phyloP scores from a whole-genome alignment of 2,329 filamentous ascomycete species.

The Alternaria metachromatica region DNA sequence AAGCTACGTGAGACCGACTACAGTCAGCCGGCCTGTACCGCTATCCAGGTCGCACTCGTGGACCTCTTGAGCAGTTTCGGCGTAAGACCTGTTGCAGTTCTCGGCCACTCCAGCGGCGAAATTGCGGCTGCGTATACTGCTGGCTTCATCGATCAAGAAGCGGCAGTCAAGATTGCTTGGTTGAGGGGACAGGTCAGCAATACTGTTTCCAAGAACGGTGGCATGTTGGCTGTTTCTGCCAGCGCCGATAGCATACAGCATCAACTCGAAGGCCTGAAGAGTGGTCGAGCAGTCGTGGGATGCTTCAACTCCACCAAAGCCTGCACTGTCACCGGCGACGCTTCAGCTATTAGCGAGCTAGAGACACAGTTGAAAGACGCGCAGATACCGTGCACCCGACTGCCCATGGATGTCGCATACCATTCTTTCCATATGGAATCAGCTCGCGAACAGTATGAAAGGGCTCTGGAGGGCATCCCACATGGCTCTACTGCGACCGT shows the following conservation, averaged over 20 bases:
- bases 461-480: not conserved
- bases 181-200: conserved; percentile 8
- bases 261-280: not conserved
- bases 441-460: conserved; percentile 1
- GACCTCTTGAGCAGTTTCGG: conserved; percentile 17
- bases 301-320: conserved; percentile 51
- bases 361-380: not conserved
- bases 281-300: conserved; percentile 3
- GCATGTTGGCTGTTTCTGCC: conserved; percentile 10
- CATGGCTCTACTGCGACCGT: not conserved
- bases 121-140: conserved; percentile 29
- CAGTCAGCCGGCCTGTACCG: conserved; percentile 27
- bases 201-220: conserved; percentile 1
- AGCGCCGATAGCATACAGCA: not conserved
- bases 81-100: conserved; percentile 16
- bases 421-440: conserved; percentile 53
- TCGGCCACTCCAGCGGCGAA: conserved; percentile 31
- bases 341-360: conserved; percentile 46
- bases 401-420: conserved; percentile 34
- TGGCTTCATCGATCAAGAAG: conserved; percentile 3
- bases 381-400: conserved; percentile 7
- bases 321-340: conserved; percentile 56
- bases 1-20: conserved; percentile 8
- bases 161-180: conserved; percentile 11
- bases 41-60: conserved; percentile 28